phyloP scores from a whole-genome alignment of 345 rosid species.

The Syzygium aromaticum region DNA sequence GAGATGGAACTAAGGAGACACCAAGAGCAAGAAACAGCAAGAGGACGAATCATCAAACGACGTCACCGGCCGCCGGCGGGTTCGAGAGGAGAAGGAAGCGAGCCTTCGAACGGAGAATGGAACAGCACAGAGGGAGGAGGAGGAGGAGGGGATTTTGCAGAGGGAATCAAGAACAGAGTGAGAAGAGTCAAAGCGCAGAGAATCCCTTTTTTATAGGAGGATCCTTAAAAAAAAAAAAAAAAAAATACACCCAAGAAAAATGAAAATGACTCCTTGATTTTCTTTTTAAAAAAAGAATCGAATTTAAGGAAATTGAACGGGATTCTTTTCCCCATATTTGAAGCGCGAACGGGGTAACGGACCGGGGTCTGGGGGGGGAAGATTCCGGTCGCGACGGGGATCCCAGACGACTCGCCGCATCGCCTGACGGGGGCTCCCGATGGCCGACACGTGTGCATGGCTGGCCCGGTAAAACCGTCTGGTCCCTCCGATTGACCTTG shows the following conservation, averaged over 20 bases:
- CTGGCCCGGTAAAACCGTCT: neutral
- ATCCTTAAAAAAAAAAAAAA: neutral
- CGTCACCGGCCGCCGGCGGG: neutral
- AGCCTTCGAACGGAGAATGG: neutral
- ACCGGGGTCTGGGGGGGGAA: too few species aligned
- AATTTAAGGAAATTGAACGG: neutral
- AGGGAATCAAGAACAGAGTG: neutral
- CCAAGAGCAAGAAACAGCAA: too few species aligned
- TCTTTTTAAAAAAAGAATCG: neutral
- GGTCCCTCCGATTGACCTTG: neutral
- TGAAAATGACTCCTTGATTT: neutral
- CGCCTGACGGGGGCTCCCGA: neutral
- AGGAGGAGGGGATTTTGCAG: neutral
- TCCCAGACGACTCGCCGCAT: neutral
- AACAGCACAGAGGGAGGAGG: neutral
- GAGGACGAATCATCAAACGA: too few species aligned
- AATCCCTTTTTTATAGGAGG: neutral
- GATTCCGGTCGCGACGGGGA: neutral
- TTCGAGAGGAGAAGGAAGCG: neutral
- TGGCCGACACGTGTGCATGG: neutral
- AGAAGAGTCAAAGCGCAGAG: neutral
- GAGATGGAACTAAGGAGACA: neutral
- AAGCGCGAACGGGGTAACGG: neutral
- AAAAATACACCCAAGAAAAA: neutral
- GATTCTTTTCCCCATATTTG: neutral